These are phyloP conservation scores for Carex littledalei DNA, from an alignment of 176 grass and related monocot genomes.

Conservation along the genomic window DNA sequence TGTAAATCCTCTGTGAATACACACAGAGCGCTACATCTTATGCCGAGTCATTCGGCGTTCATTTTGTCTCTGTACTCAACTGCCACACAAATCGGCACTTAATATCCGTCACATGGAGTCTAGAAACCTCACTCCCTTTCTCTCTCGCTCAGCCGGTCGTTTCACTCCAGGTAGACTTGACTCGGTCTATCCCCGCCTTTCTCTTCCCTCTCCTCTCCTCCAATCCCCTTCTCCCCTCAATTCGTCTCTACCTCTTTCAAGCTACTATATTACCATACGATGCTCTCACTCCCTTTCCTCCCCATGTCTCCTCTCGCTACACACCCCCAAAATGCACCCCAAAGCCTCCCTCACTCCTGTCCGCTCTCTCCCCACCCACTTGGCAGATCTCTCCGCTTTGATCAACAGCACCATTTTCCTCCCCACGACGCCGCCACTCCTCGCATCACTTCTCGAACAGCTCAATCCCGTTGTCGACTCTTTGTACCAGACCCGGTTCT, in stretches of 20 bases:
- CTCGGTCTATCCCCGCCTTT: background rate
- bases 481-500: slow-evolving; percentile 4
- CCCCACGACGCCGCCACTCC: background rate
- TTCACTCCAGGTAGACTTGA: slow-evolving; percentile 45
- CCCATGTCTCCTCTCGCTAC: background rate
- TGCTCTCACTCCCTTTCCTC: background rate
- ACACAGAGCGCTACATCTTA: background rate
- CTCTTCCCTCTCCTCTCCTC: background rate
- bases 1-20: background rate
- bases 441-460: background rate
- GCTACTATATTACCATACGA: background rate
- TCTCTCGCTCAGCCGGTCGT: slow-evolving; percentile 15
- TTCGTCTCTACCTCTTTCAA: background rate
- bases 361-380: background rate
- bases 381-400: slow-evolving; percentile 4
- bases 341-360: background rate
- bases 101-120: background rate
- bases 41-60: background rate
- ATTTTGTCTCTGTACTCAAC: background rate
- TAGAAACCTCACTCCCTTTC: background rate
- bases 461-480: background rate
- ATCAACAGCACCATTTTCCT: background rate
- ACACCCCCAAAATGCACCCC: background rate
- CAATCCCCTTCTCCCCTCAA: background rate
- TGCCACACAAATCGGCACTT: background rate